Percentiles rank a stretch among this genome's conserved stretches.
Evolutionary conservation across 2,329 filamentous ascomycete genomes (phyloP).

Genomic region (Aspergillus brasiliensis): DNA sequence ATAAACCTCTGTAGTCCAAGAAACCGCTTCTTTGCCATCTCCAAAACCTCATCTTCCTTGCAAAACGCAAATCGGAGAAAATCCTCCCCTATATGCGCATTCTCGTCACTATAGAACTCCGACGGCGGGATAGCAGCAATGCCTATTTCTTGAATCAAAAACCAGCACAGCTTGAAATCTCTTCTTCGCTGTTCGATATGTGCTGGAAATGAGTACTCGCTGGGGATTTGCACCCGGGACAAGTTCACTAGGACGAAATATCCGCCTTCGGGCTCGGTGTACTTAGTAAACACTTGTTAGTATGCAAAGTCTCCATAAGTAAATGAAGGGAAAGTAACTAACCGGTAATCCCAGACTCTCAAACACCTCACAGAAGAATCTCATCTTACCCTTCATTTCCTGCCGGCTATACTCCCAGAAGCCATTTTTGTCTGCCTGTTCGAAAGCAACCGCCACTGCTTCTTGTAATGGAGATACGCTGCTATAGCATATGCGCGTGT

Average conservation of each 20-base stretch:
- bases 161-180: conserved; percentile 95
- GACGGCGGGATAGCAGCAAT: conserved; percentile 97
- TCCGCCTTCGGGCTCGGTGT: conserved; percentile 90
- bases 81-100: conserved; percentile 83
- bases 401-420: conserved; percentile 85
- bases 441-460: conserved; percentile 90
- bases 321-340: conserved; percentile 19
- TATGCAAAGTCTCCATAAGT: background rate
- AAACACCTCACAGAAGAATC: conserved; percentile 81
- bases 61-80: conserved; percentile 96
- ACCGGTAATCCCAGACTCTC: conserved; percentile 71
- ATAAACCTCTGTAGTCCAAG: conserved; percentile 74
- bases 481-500: conserved; percentile 95
- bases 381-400: conserved; percentile 89
- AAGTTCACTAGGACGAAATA: conserved; percentile 98
- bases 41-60: conserved; percentile 85
- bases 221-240: conserved; percentile 79
- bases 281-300: conserved; percentile 43
- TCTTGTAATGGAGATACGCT: conserved; percentile 93
- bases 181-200: conserved; percentile 84
- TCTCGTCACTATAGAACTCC: conserved; percentile 89
- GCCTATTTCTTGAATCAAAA: conserved; percentile 95
- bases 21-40: conserved; percentile 74
- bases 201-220: conserved; percentile 81
- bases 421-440: conserved; percentile 77